These are phyloP conservation scores for Stagonosporopsis tanaceti DNA, from an alignment of 2,329 filamentous ascomycete species.

Conservation along the genomic window DNA sequence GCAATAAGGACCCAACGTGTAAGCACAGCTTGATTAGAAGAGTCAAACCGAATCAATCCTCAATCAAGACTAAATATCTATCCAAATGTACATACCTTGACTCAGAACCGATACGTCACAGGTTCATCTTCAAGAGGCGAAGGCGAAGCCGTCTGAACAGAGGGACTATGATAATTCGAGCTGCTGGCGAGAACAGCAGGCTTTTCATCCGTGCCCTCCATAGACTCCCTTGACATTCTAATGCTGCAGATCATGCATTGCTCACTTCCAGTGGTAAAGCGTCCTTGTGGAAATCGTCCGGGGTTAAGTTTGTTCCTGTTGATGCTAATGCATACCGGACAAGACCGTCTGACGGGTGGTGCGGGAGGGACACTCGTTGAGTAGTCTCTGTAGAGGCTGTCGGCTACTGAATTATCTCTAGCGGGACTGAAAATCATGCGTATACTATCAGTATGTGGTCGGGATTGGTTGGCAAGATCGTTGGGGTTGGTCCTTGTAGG, in stretches of 20 bases:
- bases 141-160: not conserved
- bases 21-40: too few species aligned
- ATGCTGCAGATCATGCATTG: not conserved
- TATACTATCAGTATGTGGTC: not conserved
- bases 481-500: not conserved
- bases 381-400: not conserved
- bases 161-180: not conserved
- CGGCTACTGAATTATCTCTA: not conserved
- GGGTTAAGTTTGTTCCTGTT: too few species aligned
- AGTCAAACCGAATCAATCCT: too few species aligned
- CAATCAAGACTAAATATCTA: too few species aligned
- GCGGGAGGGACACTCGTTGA: too few species aligned
- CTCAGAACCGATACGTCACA: constrained; percentile 1
- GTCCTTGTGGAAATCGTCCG: not conserved
- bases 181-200: not conserved
- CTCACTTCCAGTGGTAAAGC: not conserved
- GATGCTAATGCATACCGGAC: not conserved
- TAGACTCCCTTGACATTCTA: not conserved
- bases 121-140: not conserved
- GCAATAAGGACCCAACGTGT: too few species aligned
- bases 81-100: too few species aligned
- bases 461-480: not conserved
- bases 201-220: not conserved
- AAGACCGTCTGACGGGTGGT: not conserved
- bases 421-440: not conserved